phyloP scores from a whole-genome alignment of 2,329 filamentous ascomycete species.

The Exophiala oligosperma region DNA sequence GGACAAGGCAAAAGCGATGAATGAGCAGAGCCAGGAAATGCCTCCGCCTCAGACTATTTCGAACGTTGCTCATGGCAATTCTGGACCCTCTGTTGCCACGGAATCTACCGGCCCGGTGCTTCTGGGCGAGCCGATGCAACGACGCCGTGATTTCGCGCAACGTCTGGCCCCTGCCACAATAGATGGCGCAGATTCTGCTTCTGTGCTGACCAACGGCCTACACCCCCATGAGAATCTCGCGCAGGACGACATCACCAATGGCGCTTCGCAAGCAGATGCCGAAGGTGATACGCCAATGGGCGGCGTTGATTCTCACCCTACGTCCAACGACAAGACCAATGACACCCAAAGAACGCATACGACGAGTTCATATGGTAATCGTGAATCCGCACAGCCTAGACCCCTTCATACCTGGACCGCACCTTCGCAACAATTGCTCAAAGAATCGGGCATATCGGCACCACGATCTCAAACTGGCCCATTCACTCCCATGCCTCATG shows the following conservation, averaged over 20 bases:
- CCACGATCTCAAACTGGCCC: conserved; percentile 50
- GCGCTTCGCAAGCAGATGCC: conserved; percentile 41
- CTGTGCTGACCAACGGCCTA: conserved; percentile 29
- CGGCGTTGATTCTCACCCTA: conserved; percentile 51
- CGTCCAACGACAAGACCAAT: conserved; percentile 46
- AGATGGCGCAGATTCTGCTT: conserved; percentile 49
- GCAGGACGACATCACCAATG: conserved; percentile 39
- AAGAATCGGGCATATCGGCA: conserved; percentile 47
- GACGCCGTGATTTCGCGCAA: conserved; percentile 35
- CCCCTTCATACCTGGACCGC: conserved; percentile 48
- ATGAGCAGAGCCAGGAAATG: conserved; percentile 42
- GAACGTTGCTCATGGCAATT: conserved; percentile 55
- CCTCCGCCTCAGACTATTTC: conserved; percentile 51
- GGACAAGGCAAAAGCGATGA: conserved; percentile 54
- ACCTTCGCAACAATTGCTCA: conserved; percentile 46
- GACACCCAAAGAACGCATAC: conserved; percentile 48
- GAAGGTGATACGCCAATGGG: conserved; percentile 65
- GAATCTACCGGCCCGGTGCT: conserved; percentile 51
- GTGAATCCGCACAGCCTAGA: conserved; percentile 47
- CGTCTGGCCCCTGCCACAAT: conserved; percentile 50
- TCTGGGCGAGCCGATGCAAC: conserved; percentile 65
- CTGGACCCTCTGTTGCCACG: conserved; percentile 40
- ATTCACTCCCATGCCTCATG: conserved; percentile 59
- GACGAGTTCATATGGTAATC: conserved; percentile 49
- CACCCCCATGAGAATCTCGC: conserved; percentile 37